These are phyloP conservation scores for Pythium volutum DNA, from an alignment of 352 stramenopile species.

Conservation along the genomic window DNA sequence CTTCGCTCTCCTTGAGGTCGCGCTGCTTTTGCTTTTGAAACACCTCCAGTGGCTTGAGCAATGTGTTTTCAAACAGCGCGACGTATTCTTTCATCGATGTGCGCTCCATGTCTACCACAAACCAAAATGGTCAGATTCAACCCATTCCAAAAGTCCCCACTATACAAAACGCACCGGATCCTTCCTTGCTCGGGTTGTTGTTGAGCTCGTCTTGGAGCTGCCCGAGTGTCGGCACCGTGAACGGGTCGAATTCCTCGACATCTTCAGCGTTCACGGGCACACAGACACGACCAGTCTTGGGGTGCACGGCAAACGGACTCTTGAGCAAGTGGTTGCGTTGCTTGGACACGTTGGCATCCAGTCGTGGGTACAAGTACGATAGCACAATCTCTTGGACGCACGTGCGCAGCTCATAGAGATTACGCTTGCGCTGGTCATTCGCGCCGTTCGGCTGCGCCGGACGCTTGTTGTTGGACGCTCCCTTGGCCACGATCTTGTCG, in stretches of 20 bases:
- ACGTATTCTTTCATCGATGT: constrained; percentile 79
- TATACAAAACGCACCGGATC: constrained; percentile 28
- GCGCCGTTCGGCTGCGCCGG: constrained; percentile 19
- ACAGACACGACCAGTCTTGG: constrained; percentile 97
- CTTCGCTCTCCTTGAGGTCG: constrained; percentile 57
- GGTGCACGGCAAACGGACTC: constrained; percentile 97
- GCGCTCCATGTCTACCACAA: constrained; percentile 29
- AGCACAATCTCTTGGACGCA: constrained; percentile 97
- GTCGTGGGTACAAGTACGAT: constrained; percentile 94
- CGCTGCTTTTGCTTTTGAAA: constrained; percentile 73
- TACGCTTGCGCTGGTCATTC: constrained; percentile 64
- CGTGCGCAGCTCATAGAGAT: constrained; percentile 62
- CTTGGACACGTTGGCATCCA: constrained; percentile 99
- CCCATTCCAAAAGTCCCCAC: no score
- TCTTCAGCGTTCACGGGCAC: constrained; percentile 91
- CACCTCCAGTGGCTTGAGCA: constrained; percentile 67
- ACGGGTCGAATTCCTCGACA: constrained; percentile 87
- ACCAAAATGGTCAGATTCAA: not conserved
- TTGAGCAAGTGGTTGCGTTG: constrained; percentile 99
- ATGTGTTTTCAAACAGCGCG: constrained; percentile 60
- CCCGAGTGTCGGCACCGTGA: constrained; percentile 80
- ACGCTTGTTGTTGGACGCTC: constrained; percentile 47
- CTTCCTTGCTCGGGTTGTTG: constrained; percentile 33
- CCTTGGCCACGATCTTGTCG: constrained; percentile 60
- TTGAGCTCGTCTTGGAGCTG: constrained; percentile 85